Evolutionary conservation across 305 asterid species (phyloP).

Genomic region (Fraxinus sp.): DNA sequence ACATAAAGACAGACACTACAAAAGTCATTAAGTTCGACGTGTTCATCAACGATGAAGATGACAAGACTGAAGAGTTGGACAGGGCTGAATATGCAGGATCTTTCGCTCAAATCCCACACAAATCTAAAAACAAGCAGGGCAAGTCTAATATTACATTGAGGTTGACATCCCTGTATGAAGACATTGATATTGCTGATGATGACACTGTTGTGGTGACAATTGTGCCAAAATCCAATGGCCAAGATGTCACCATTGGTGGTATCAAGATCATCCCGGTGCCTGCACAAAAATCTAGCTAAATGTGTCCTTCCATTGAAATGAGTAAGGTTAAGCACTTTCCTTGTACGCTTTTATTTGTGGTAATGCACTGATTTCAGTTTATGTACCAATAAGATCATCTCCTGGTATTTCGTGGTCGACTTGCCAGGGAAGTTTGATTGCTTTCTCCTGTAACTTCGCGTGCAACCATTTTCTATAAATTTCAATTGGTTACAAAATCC

Average conservation of each 20-base stretch:
- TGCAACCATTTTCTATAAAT: too few species aligned
- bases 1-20: slow-evolving; percentile 31
- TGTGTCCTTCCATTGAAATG: not conserved
- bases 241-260: slow-evolving; percentile 36
- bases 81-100: slow-evolving; percentile 61
- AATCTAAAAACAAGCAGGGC: slow-evolving; percentile 24
- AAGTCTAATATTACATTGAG: slow-evolving; percentile 21
- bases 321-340: not conserved
- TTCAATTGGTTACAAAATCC: too few species aligned
- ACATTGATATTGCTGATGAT: slow-evolving; percentile 38
- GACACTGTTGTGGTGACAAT: slow-evolving; percentile 37
- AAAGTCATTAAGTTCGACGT: slow-evolving; percentile 53
- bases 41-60: slow-evolving; percentile 60
- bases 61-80: slow-evolving; percentile 34
- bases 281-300: not conserved
- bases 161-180: slow-evolving; percentile 37
- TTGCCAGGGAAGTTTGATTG: not conserved
- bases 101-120: slow-evolving; percentile 61
- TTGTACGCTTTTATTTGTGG: not conserved
- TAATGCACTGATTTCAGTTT: not conserved
- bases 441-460: not conserved
- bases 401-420: not conserved
- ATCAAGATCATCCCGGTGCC: not conserved
- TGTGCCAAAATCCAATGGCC: slow-evolving; percentile 35
- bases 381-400: not conserved